Conservation (phyloP, 331 rosid genomes). For the Pyrus hybrid region DNA sequence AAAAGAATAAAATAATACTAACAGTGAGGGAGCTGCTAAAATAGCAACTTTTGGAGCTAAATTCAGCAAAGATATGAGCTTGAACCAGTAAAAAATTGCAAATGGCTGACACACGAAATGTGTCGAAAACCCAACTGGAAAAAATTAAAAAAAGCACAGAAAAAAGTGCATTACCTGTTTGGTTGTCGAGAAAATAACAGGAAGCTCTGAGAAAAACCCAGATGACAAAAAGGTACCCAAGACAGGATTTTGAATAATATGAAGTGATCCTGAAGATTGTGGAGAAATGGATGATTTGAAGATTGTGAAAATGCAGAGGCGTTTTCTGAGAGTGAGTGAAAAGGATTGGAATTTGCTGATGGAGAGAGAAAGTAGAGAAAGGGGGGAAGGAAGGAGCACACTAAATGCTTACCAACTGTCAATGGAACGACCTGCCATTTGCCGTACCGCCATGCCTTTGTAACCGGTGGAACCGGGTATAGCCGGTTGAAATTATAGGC, state of each 20-base stretch:
- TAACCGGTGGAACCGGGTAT: slow-evolving; percentile 30
- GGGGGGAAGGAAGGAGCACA: slow-evolving; percentile 19
- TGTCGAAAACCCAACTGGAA: background rate
- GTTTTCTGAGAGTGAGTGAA: slow-evolving; percentile 1
- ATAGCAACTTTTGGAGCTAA: background rate
- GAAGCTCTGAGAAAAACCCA: background rate
- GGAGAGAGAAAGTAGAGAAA: slow-evolving; percentile 1
- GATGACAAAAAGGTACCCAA: background rate
- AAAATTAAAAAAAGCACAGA: background rate
- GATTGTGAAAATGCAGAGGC: background rate
- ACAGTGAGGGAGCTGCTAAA: background rate
- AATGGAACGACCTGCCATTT: slow-evolving; percentile 49
- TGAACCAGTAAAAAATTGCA: background rate
- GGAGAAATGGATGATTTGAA: background rate
- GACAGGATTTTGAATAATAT: background rate
- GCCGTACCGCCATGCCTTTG: slow-evolving; percentile 34
- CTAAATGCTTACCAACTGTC: slow-evolving; percentile 74
- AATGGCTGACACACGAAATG: background rate
- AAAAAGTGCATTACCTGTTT: background rate
- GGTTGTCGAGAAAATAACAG: background rate
- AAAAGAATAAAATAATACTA: too few species aligned
- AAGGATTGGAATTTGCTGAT: background rate
- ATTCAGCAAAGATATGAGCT: background rate
- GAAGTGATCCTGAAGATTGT: background rate
- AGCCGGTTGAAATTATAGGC: background rate